These are phyloP conservation scores for Dendrobium officinale DNA, from an alignment of 106 monocot species.

Conservation along the genomic window DNA sequence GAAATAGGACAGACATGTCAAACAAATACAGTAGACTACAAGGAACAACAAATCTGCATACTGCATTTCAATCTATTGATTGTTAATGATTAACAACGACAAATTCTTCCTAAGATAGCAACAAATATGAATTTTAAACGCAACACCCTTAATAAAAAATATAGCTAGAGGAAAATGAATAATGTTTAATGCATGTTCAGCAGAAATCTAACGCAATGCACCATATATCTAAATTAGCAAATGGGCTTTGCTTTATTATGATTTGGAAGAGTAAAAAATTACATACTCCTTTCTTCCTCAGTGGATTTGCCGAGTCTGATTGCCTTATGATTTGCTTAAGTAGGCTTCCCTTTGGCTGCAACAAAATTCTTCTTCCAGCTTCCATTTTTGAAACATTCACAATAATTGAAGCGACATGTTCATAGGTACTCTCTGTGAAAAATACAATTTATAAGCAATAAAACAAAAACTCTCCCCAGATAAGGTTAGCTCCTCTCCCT, in stretches of 20 bases:
- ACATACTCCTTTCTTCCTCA: constrained; percentile 88
- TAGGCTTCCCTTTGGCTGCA: constrained; percentile 76
- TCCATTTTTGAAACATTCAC: constrained; percentile 84
- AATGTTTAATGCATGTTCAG: not conserved
- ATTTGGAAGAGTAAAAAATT: not conserved
- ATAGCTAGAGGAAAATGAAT: not conserved
- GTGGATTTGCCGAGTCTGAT: constrained; percentile 62
- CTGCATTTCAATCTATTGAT: not conserved
- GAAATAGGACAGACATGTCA: not conserved
- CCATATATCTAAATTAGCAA: not conserved
- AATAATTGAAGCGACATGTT: constrained; percentile 81
- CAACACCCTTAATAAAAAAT: not conserved
- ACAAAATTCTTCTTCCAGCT: constrained; percentile 68
- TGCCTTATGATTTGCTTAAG: constrained; percentile 88
- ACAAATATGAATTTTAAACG: not conserved
- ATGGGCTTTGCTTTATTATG: not conserved
- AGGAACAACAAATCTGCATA: not conserved
- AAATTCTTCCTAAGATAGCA: not conserved
- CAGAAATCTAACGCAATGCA: not conserved
- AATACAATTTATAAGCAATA: constrained; percentile 5
- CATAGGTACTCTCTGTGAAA: constrained; percentile 63
- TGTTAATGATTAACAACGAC: not conserved
- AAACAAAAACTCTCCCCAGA: not conserved
- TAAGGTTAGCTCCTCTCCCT: not conserved
- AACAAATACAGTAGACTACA: not conserved